phyloP scores from a whole-genome alignment of 1,284 basidiomycete species.

The Tausonia pullulans region DNA sequence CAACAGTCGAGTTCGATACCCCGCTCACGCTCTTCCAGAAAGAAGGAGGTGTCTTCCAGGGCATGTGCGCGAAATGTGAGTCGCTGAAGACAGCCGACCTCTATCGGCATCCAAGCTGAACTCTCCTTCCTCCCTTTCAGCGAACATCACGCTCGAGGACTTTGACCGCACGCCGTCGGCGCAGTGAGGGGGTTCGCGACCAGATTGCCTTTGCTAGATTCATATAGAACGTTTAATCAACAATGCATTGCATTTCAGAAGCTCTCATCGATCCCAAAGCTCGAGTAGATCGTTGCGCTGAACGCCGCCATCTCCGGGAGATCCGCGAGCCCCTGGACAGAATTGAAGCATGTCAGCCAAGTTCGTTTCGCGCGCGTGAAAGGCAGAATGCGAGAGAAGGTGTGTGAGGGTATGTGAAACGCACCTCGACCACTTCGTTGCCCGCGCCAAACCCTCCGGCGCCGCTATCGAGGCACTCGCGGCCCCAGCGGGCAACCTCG shows the following conservation, averaged over 20 bases:
- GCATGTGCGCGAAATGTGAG: too few species aligned
- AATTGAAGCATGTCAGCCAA: background rate
- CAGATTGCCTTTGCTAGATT: too few species aligned
- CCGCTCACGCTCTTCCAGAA: too few species aligned
- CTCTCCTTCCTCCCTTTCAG: too few species aligned
- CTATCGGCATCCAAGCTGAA: too few species aligned
- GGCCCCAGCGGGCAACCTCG: slow-evolving; percentile 60
- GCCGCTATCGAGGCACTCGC: slow-evolving; percentile 27
- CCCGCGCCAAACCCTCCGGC: slow-evolving; percentile 57
- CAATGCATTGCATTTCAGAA: background rate
- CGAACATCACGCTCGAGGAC: too few species aligned
- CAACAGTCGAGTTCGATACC: too few species aligned
- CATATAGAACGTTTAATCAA: too few species aligned
- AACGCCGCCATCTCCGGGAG: slow-evolving; percentile 6
- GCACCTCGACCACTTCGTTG: slow-evolving; percentile 72
- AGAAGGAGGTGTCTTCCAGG: too few species aligned
- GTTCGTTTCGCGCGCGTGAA: background rate
- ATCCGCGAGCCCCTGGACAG: slow-evolving; percentile 7
- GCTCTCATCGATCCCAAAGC: background rate
- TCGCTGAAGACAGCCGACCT: too few species aligned
- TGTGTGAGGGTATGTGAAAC: slow-evolving; percentile 23
- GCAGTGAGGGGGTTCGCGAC: too few species aligned
- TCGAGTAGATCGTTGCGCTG: slow-evolving; percentile 8
- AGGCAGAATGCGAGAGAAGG: background rate
- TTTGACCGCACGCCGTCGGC: too few species aligned